These are phyloP conservation scores for Dendrocalamus sinicus DNA, from an alignment of 176 grass and related monocot species.

Conservation along the genomic window DNA sequence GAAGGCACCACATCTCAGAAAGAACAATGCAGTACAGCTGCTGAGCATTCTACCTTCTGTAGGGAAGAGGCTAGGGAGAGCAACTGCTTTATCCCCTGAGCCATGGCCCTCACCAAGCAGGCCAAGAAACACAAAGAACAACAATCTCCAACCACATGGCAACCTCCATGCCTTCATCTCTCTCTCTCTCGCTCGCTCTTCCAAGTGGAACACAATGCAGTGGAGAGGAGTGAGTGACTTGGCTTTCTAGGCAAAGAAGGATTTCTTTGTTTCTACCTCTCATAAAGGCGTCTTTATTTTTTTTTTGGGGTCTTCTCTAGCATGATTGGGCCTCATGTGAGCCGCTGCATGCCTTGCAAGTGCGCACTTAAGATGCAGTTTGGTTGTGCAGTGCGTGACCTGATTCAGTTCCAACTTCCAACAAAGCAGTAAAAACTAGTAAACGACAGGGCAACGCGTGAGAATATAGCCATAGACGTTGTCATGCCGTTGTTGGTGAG, in stretches of 20 bases:
- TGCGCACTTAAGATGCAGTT: not conserved
- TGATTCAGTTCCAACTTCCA: not conserved
- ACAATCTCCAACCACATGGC: slow-evolving; percentile 1
- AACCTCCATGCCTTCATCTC: slow-evolving; percentile 36
- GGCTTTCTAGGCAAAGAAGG: not conserved
- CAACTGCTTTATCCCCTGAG: slow-evolving; percentile 12
- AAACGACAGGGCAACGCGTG: not conserved
- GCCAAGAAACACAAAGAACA: slow-evolving; percentile 20
- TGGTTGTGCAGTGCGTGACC: not conserved
- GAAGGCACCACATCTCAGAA: not conserved
- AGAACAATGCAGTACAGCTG: slow-evolving; percentile 1
- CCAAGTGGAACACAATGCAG: slow-evolving; percentile 12
- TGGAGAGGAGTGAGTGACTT: slow-evolving; percentile 25
- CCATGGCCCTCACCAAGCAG: slow-evolving; percentile 40
- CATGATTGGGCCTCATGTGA: not conserved
- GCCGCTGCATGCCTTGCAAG: not conserved
- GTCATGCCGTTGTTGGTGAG: not conserved
- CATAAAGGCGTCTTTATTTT: not conserved
- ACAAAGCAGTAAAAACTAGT: not conserved
- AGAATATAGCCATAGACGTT: not conserved
- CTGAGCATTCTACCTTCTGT: slow-evolving; percentile 41
- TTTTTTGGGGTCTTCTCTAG: slow-evolving; percentile 9
- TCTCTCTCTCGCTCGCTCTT: not conserved
- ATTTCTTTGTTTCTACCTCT: not conserved
- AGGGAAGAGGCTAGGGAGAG: slow-evolving; percentile 36